Percentiles rank a stretch among this genome's conserved stretches.
These are phyloP conservation scores for Coccomyxa subellipsoidea DNA, from an alignment of 163 green algal species.

Conservation along the genomic window DNA sequence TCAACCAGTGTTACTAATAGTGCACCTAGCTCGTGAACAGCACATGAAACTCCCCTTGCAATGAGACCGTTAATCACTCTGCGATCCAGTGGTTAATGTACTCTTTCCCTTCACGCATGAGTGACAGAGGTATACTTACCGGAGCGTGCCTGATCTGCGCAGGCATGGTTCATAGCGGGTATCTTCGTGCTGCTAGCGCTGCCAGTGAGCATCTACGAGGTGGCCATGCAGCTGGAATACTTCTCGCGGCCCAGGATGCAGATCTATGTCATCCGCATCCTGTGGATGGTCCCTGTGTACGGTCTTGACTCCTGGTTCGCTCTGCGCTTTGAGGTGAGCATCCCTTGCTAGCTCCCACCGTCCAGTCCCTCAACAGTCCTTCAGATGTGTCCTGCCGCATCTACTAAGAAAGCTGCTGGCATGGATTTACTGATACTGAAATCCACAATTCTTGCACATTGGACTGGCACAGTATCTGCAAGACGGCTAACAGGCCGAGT, in stretches of 20 bases:
- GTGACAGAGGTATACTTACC: not conserved
- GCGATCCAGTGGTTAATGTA: too few relatives aligned
- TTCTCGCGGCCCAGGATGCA: slow-evolving; percentile 89
- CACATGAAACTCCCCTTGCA: too few relatives aligned
- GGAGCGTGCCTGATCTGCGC: not conserved
- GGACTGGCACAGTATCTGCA: not conserved
- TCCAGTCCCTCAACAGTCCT: not conserved
- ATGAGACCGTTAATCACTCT: too few relatives aligned
- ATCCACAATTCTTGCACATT: not conserved
- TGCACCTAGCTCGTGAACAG: too few relatives aligned
- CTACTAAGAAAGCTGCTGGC: not conserved
- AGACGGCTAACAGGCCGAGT: too few relatives aligned
- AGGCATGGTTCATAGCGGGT: slow-evolving; percentile 82
- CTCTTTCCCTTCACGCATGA: too few relatives aligned
- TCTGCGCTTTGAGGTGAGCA: slow-evolving; percentile 74
- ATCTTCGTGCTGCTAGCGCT: slow-evolving; percentile 92
- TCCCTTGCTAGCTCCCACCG: not conserved
- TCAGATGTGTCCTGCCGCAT: not conserved
- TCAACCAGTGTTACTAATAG: not conserved
- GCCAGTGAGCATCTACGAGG: slow-evolving; percentile 89
- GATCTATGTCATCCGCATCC: slow-evolving; percentile 75
- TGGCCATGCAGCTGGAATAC: slow-evolving; percentile 93
- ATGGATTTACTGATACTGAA: too few relatives aligned
- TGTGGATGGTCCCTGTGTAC: slow-evolving; percentile 93
- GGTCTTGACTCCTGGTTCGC: slow-evolving; percentile 81